phyloP scores from a whole-genome alignment of 2,329 filamentous ascomycete species.

The Aspergillus brunneoviolaceus region DNA sequence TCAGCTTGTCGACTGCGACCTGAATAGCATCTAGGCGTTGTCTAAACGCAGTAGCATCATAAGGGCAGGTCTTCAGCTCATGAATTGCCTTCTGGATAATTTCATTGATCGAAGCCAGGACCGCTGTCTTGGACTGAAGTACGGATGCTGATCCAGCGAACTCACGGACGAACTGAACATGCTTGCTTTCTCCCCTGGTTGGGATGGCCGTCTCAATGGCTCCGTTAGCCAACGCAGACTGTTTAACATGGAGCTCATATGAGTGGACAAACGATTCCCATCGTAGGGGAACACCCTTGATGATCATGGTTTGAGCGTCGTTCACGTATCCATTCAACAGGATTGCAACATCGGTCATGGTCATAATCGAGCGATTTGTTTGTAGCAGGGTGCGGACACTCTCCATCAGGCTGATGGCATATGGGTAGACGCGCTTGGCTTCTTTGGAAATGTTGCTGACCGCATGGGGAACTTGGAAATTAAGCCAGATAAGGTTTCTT shows the following conservation, averaged over 20 bases:
- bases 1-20: slow-evolving; percentile 90
- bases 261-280: slow-evolving; percentile 99
- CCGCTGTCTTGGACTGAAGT: slow-evolving; percentile 82
- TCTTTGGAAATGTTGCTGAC: slow-evolving; percentile 97
- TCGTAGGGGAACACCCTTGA: slow-evolving; percentile 82
- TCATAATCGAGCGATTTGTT: slow-evolving; percentile 77
- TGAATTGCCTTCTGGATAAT: slow-evolving; percentile 76
- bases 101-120: slow-evolving; percentile 75
- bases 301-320: slow-evolving; percentile 78
- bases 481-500: slow-evolving; percentile 91
- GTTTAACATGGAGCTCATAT: slow-evolving; percentile 83
- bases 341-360: slow-evolving; percentile 84
- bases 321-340: slow-evolving; percentile 89
- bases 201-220: slow-evolving; percentile 58
- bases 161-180: slow-evolving; percentile 93
- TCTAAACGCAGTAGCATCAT: slow-evolving; percentile 76
- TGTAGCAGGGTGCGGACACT: slow-evolving; percentile 92
- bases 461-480: slow-evolving; percentile 88
- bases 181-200: slow-evolving; percentile 76
- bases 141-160: slow-evolving; percentile 85
- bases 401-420: slow-evolving; percentile 97
- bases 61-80: slow-evolving; percentile 81
- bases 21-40: slow-evolving; percentile 82
- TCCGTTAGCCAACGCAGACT: slow-evolving; percentile 59
- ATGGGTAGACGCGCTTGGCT: slow-evolving; percentile 97